A percentile compares a stretch with the other conserved stretches of the same genome.
Evolutionary conservation across 2,329 filamentous ascomycete genomes (phyloP).

Genomic region (Xylariaceae sp.): DNA sequence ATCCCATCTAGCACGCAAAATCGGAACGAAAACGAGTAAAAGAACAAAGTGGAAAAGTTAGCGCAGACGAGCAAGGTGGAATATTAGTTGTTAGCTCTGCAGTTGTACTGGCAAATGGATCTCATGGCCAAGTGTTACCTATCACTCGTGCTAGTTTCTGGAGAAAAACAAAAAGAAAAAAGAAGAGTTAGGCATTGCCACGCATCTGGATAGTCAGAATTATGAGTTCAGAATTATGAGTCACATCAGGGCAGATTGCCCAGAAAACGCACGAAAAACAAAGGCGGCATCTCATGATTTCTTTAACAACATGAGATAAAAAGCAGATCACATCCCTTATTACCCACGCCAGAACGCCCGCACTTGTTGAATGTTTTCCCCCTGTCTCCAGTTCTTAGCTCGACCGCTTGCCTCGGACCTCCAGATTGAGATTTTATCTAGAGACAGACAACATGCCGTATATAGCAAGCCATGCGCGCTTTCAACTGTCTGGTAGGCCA

Average conservation of each 20-base stretch:
- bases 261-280: neutral
- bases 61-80: too few relatives aligned
- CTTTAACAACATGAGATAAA: conserved; percentile 4
- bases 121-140: too few relatives aligned
- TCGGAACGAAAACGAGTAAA: too few relatives aligned
- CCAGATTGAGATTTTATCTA: neutral
- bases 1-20: too few relatives aligned
- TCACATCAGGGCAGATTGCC: neutral
- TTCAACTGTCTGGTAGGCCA: neutral
- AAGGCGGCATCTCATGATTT: neutral
- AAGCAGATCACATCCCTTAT: neutral
- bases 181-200: too few relatives aligned
- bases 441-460: neutral
- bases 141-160: too few relatives aligned
- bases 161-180: too few relatives aligned
- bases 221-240: too few relatives aligned
- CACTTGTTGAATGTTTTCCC: neutral
- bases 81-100: too few relatives aligned
- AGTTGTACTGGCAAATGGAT: too few relatives aligned
- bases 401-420: neutral
- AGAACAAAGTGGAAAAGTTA: too few relatives aligned
- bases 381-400: neutral
- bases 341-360: conserved; percentile 13
- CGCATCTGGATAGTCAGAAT: too few relatives aligned
- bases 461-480: neutral